Percentiles rank a stretch among this genome's conserved stretches.
These are phyloP conservation scores for Pleodorina starrii DNA, from an alignment of 139 green algal species.

Conservation along the genomic window DNA sequence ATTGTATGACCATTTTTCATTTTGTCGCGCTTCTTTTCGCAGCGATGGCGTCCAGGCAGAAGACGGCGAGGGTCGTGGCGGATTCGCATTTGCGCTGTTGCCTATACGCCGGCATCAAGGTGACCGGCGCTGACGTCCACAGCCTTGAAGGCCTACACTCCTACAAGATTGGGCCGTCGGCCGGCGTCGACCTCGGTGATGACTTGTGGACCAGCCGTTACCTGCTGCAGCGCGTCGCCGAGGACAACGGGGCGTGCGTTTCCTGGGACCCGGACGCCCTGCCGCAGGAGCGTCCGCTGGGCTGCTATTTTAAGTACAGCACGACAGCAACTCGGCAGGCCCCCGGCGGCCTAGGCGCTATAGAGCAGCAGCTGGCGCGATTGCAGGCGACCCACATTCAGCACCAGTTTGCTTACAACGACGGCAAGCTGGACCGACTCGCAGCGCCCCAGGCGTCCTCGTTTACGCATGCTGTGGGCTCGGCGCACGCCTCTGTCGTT, in stretches of 20 bases:
- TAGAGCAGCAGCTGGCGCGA: slow-evolving; percentile 70
- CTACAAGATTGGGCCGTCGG: slow-evolving; percentile 79
- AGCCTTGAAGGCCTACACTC: slow-evolving; percentile 53
- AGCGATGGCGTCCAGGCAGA: neutral
- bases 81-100: slow-evolving; percentile 54
- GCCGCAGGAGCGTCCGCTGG: slow-evolving; percentile 66
- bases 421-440: slow-evolving; percentile 62
- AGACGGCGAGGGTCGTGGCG: slow-evolving; percentile 18
- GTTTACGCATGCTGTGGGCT: slow-evolving; percentile 80
- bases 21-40: neutral
- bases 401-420: slow-evolving; percentile 81
- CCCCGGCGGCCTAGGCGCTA: slow-evolving; percentile 65
- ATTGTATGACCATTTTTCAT: too few relatives aligned
- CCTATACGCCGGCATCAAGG: slow-evolving; percentile 55
- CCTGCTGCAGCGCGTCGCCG: slow-evolving; percentile 74
- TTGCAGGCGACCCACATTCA: slow-evolving; percentile 71
- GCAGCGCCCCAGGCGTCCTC: neutral
- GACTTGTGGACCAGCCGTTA: slow-evolving; percentile 85
- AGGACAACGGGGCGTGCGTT: slow-evolving; percentile 65
- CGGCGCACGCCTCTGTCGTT: slow-evolving; percentile 67
- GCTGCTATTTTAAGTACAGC: slow-evolving; percentile 80
- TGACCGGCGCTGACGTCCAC: slow-evolving; percentile 38
- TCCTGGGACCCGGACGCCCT: slow-evolving; percentile 77
- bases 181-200: slow-evolving; percentile 78
- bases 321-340: slow-evolving; percentile 71